Conservation (phyloP, 495 filamentous ascomycete genomes). For the Annulohypoxylon stygium region DNA sequence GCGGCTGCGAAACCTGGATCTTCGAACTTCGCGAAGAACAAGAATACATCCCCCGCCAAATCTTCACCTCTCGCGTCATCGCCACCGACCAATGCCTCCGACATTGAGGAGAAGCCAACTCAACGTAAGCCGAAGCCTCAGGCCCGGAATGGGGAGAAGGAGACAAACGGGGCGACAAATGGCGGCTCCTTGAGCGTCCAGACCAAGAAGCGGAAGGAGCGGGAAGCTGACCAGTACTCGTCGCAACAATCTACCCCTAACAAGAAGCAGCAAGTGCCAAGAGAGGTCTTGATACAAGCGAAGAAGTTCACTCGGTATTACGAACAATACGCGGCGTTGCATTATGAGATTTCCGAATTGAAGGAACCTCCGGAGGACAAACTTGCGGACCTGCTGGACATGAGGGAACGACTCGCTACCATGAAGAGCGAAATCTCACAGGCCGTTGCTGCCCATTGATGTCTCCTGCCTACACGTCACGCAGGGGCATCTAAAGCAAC, state of each 20-base stretch:
- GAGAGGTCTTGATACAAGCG: constrained; percentile 65
- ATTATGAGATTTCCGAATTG: constrained; percentile 67
- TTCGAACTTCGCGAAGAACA: constrained; percentile 54
- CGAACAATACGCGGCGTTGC: constrained; percentile 71
- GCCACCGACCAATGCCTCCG: constrained; percentile 81
- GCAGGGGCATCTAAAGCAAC: background rate
- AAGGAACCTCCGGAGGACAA: constrained; percentile 68
- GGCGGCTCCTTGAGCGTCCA: constrained; percentile 35
- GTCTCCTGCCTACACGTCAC: background rate
- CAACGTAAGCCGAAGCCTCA: constrained; percentile 53
- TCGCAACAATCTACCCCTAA: constrained; percentile 48
- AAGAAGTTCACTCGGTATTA: constrained; percentile 73
- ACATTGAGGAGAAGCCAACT: constrained; percentile 60
- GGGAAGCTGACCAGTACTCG: constrained; percentile 45
- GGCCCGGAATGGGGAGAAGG: constrained; percentile 39
- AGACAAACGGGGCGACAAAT: constrained; percentile 38
- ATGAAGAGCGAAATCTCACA: constrained; percentile 79
- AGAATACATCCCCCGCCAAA: constrained; percentile 73
- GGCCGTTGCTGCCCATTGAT: constrained; percentile 53
- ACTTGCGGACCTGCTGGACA: constrained; percentile 68
- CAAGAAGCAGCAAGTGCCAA: constrained; percentile 57
- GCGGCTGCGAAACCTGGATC: constrained; percentile 45
- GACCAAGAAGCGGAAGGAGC: constrained; percentile 58
- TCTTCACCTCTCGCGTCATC: constrained; percentile 81
- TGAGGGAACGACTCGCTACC: constrained; percentile 69